A percentile compares a stretch with the other conserved stretches of the same genome.
These are phyloP conservation scores for Delitschia confertaspora DNA, from an alignment of 495 filamentous ascomycete genomes.

Conservation along the genomic window DNA sequence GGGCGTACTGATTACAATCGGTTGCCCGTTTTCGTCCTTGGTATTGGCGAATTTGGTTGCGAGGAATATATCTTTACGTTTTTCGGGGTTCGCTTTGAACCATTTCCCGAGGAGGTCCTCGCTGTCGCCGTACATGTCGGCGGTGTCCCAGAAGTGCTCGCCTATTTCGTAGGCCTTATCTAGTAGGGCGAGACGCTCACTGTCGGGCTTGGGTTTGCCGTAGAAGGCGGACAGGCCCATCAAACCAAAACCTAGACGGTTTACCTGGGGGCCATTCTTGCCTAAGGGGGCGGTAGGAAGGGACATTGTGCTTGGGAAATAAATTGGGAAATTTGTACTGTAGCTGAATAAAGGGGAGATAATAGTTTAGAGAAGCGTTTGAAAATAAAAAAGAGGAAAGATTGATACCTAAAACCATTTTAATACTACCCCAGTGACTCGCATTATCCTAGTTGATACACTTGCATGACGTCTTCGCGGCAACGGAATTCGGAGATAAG, in stretches of 20 bases:
- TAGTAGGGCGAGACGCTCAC: slow-evolving; percentile 43
- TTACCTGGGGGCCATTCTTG: slow-evolving; percentile 34
- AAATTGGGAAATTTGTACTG: neutral
- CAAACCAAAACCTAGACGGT: slow-evolving; percentile 46
- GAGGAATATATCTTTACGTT: slow-evolving; percentile 51
- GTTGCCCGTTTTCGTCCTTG: slow-evolving; percentile 5
- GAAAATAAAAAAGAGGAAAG: neutral
- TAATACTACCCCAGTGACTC: too few relatives aligned
- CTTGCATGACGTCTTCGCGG: too few relatives aligned
- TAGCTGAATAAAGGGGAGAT: neutral
- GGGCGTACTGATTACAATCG: slow-evolving; percentile 32
- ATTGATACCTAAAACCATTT: too few relatives aligned
- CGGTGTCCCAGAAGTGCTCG: slow-evolving; percentile 52
- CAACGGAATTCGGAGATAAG: too few relatives aligned
- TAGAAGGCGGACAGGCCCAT: slow-evolving; percentile 45
- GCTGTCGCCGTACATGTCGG: slow-evolving; percentile 45
- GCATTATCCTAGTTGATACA: too few relatives aligned
- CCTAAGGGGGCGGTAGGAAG: slow-evolving; percentile 17
- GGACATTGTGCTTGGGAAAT: slow-evolving; percentile 14
- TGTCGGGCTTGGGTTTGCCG: slow-evolving; percentile 36
- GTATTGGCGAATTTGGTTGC: slow-evolving; percentile 50
- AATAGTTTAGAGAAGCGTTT: neutral
- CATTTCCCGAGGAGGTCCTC: slow-evolving; percentile 51
- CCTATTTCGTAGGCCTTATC: slow-evolving; percentile 49
- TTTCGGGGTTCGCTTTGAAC: slow-evolving; percentile 43